A percentile compares a stretch with the other conserved stretches of the same genome.
phyloP scores from a whole-genome alignment of 768 basidiomycete species.

The Mycena belliarum region DNA sequence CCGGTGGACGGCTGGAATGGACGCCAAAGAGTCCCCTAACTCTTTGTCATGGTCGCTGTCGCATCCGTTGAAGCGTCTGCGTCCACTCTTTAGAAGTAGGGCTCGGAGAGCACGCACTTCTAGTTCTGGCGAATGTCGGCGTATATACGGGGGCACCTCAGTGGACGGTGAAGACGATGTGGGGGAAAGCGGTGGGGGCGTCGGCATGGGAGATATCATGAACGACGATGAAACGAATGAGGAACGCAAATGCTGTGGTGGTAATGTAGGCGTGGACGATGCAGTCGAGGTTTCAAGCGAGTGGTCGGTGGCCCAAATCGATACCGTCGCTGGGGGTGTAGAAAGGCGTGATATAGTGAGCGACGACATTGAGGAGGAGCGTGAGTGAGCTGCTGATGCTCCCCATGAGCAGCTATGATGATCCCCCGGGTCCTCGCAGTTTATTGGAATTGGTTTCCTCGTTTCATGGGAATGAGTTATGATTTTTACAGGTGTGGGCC shows the following conservation, averaged over 20 bases:
- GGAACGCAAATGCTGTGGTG: slow-evolving; percentile 1
- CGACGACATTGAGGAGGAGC: slow-evolving; percentile 5
- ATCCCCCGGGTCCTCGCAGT: no score
- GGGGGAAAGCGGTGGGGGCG: slow-evolving; percentile 12
- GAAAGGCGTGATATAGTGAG: slow-evolving; percentile 13
- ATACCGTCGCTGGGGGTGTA: not conserved
- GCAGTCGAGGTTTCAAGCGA: not conserved
- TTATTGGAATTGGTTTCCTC: no score
- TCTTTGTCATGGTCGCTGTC: not conserved
- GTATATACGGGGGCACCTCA: not conserved
- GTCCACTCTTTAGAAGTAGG: not conserved
- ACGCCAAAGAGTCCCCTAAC: not conserved
- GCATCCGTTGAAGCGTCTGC: not conserved
- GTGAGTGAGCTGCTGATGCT: not conserved
- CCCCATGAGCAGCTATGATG: no score
- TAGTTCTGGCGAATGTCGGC: slow-evolving; percentile 6
- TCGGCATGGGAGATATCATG: slow-evolving; percentile 2
- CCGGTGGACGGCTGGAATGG: not conserved
- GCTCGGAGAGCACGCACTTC: slow-evolving; percentile 3
- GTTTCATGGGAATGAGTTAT: not conserved
- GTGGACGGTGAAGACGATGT: not conserved
- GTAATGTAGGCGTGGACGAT: slow-evolving; percentile 8
- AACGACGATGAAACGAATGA: slow-evolving; percentile 1
- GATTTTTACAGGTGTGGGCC: slow-evolving; percentile 21
- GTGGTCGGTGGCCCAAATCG: no score